Conservation (phyloP, 2,329 filamentous ascomycete genomes). For the Trichoderma oligosporum region DNA sequence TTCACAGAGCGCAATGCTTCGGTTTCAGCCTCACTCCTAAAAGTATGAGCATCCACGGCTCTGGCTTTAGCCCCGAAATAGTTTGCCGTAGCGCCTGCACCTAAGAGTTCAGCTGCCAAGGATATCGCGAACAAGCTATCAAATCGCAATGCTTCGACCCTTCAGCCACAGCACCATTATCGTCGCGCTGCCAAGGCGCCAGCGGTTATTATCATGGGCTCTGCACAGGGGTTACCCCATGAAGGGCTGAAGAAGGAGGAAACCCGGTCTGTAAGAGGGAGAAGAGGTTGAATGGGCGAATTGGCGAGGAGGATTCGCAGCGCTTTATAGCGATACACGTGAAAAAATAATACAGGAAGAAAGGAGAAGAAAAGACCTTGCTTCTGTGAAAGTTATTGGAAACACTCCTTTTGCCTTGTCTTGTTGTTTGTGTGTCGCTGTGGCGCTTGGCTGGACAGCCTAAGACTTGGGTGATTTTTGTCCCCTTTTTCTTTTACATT, state of each 20-base stretch:
- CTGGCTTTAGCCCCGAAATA: background rate
- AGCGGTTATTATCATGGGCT: conserved; percentile 1
- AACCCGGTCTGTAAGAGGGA: background rate
- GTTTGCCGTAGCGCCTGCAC: conserved; percentile 7
- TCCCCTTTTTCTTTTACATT: background rate
- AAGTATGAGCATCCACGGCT: background rate
- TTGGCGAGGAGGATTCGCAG: background rate
- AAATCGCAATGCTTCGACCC: conserved; percentile 8
- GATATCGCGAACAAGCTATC: conserved; percentile 10
- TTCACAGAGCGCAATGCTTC: background rate
- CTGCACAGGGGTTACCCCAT: conserved; percentile 14
- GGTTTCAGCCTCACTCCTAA: conserved; percentile 13
- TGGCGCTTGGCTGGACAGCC: background rate
- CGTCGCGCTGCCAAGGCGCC: conserved; percentile 9
- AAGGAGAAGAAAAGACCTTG: background rate
- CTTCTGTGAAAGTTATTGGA: background rate
- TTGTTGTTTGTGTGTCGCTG: background rate
- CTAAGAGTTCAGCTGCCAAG: conserved; percentile 18
- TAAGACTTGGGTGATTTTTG: background rate
- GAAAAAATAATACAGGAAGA: background rate
- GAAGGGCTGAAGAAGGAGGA: conserved; percentile 4
- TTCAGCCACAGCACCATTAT: conserved; percentile 1
- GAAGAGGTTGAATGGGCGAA: background rate
- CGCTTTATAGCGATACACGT: background rate
- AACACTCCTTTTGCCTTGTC: background rate